These are phyloP conservation scores for Fusarium sp. DNA, from an alignment of 2,329 filamentous ascomycete species.

Conservation along the genomic window DNA sequence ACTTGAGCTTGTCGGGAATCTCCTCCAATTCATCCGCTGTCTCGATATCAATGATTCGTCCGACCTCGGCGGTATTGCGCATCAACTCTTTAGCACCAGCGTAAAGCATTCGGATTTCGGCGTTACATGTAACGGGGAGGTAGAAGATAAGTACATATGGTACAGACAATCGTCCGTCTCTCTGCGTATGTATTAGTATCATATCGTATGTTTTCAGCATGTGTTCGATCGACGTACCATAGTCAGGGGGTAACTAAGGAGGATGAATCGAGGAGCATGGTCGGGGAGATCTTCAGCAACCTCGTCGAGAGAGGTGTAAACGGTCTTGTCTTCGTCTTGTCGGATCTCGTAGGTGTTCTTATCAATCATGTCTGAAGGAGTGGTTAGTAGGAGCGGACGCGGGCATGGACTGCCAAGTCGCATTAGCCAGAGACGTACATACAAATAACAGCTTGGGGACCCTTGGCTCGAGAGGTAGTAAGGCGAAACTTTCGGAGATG, in stretches of 20 bases:
- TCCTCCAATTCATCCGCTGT: slow-evolving; percentile 83
- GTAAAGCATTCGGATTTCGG: slow-evolving; percentile 90
- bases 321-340: slow-evolving; percentile 78
- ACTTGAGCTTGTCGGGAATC: slow-evolving; percentile 74
- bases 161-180: slow-evolving; percentile 85
- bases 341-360: slow-evolving; percentile 90
- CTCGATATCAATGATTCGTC: slow-evolving; percentile 86
- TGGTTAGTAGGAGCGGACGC: slow-evolving; percentile 26
- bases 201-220: background rate
- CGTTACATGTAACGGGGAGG: slow-evolving; percentile 91
- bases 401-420: background rate
- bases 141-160: slow-evolving; percentile 97
- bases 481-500: slow-evolving; percentile 95
- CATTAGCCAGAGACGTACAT: slow-evolving; percentile 60
- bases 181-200: slow-evolving; percentile 60
- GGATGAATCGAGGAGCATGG: slow-evolving; percentile 87
- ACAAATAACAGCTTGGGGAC: slow-evolving; percentile 95
- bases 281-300: slow-evolving; percentile 92
- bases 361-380: slow-evolving; percentile 83
- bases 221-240: slow-evolving; percentile 67
- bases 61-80: slow-evolving; percentile 92
- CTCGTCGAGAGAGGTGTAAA: slow-evolving; percentile 85
- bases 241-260: slow-evolving; percentile 91
- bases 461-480: slow-evolving; percentile 86
- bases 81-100: slow-evolving; percentile 96